Evolutionary conservation across 371 early-diverging fungal species (phyloP).

Genomic region (Syncephalis plumigaleata): DNA sequence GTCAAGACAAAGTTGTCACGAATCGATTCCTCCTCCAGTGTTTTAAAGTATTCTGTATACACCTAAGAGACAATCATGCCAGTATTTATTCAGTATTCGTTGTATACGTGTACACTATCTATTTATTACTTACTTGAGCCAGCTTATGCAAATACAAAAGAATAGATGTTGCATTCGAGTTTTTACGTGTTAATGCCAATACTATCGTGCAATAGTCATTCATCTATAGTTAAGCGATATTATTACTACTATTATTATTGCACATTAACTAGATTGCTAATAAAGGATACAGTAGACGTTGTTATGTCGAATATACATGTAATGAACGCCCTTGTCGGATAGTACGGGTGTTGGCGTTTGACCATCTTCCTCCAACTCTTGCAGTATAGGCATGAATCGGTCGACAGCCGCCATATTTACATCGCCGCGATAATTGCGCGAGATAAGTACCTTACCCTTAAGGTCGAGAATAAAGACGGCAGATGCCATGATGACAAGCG

Average conservation of each 20-base stretch:
- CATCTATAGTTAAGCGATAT: too few species aligned
- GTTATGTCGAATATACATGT: conserved; percentile 85
- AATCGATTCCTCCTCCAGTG: conserved; percentile 94
- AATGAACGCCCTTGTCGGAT: conserved; percentile 87
- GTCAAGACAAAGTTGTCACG: conserved; percentile 90
- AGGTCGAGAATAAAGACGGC: conserved; percentile 81
- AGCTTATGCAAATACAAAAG: conserved; percentile 88
- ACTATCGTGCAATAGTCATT: conserved; percentile 26
- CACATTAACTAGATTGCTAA: too few species aligned
- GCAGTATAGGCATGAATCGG: conserved; percentile 89
- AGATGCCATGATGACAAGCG: conserved; percentile 25
- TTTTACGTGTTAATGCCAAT: conserved; percentile 88
- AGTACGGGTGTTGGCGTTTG: conserved; percentile 78
- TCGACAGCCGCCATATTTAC: conserved; percentile 89
- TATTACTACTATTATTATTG: too few species aligned
- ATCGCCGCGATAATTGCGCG: conserved; percentile 85
- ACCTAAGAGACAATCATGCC: too few species aligned
- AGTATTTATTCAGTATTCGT: too few species aligned
- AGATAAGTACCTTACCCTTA: conserved; percentile 91
- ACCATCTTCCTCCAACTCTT: conserved; percentile 86
- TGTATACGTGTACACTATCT: too few species aligned
- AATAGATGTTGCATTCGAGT: conserved; percentile 91
- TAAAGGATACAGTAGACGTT: conserved; percentile 71
- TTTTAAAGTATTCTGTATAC: conserved; percentile 93
- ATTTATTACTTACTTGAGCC: conserved; percentile 56